Base-by-base conservation (phyloP, 1,139 yeast genomes). In the Geotrichum macrosporum region DNA sequence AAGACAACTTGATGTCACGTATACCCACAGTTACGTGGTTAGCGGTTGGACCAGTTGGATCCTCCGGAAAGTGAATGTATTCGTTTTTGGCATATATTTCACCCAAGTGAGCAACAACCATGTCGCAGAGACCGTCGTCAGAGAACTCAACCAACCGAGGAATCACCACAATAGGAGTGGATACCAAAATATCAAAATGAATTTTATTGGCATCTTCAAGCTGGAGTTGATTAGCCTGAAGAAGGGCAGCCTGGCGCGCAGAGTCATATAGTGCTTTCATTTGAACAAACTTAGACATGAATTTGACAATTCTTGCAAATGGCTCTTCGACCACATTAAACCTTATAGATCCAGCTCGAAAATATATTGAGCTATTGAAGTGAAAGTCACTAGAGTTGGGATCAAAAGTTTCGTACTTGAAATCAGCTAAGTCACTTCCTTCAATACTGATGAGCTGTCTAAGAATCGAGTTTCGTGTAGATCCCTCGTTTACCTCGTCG, bases 231-330 rank as follows among this genome's bases (percentile, higher is more conserved):
- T 69, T 74, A 2, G 89, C 88, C 53, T 77, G 80, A 48, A 77
- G 72, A 60, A 80, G 71, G 0, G 97, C 96, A 10, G 89, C 86
- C 57, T 84, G 87, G 52, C 98, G 75, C 0, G 97, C 95, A 15
- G 77, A 71, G 58, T 92, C 98, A 63, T 84, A 92, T 13, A 89
- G 73, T 1, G 80, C 79, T 64, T 92, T 92, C 96, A 92, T 87
- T 56, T 77, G 77, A 51, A 80, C 83, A 60, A 94, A 85, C 57
- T 84, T 84, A 55, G 78, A 78, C 57, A 87, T 68, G 59, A 80
- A 89, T 27, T 76, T 73, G 35, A 84, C 62, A 9, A 92, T 76
- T 54, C 81, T 76, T 36, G 80, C 74, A 55, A 87, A 74, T 0
- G 97, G 84, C 53, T 81, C 84, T 58, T 89, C 96, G 19, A 87